These are phyloP conservation scores for Chenopodium formosanum DNA, from an alignment of 148 eudicot species.

Conservation along the genomic window DNA sequence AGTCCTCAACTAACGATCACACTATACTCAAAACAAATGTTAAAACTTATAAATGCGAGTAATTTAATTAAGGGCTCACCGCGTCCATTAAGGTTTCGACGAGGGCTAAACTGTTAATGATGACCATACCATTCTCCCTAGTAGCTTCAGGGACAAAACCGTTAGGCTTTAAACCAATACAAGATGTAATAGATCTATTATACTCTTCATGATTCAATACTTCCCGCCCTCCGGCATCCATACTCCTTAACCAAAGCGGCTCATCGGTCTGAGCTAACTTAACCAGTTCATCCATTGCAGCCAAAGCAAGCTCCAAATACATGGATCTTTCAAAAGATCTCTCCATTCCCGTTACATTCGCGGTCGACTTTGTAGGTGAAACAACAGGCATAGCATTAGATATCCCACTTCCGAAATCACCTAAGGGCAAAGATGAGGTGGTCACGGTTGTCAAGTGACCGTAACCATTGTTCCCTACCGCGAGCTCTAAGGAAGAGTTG, in stretches of 20 bases:
- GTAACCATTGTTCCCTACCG: slow-evolving; percentile 69
- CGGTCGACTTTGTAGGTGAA: slow-evolving; percentile 40
- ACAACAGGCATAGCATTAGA: slow-evolving; percentile 44
- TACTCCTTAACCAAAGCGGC: slow-evolving; percentile 76
- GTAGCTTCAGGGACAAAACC: slow-evolving; percentile 77
- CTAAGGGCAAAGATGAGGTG: slow-evolving; percentile 43
- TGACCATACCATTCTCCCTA: slow-evolving; percentile 85
- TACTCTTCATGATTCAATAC: slow-evolving; percentile 77
- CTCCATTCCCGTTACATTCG: slow-evolving; percentile 38
- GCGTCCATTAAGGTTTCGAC: slow-evolving; percentile 96
- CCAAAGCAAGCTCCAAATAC: slow-evolving; percentile 89
- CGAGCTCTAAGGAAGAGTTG: slow-evolving; percentile 72
- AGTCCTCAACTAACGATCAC: background rate
- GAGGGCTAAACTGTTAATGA: slow-evolving; percentile 89
- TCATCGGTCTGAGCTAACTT: slow-evolving; percentile 81
- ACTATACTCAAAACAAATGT: too few relatives aligned
- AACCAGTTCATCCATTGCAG: slow-evolving; percentile 88
- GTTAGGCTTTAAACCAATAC: slow-evolving; percentile 73
- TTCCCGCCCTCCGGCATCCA: slow-evolving; percentile 57
- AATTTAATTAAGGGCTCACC: slow-evolving; percentile 35
- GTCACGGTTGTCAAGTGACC: slow-evolving; percentile 41
- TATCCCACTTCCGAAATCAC: slow-evolving; percentile 59
- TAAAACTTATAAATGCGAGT: too few relatives aligned
- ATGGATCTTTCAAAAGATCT: slow-evolving; percentile 71
- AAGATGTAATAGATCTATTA: slow-evolving; percentile 53